A percentile compares a stretch with the other conserved stretches of the same genome.
Conservation (phyloP, 345 rosid species). For the Gossypium thurberi region DNA sequence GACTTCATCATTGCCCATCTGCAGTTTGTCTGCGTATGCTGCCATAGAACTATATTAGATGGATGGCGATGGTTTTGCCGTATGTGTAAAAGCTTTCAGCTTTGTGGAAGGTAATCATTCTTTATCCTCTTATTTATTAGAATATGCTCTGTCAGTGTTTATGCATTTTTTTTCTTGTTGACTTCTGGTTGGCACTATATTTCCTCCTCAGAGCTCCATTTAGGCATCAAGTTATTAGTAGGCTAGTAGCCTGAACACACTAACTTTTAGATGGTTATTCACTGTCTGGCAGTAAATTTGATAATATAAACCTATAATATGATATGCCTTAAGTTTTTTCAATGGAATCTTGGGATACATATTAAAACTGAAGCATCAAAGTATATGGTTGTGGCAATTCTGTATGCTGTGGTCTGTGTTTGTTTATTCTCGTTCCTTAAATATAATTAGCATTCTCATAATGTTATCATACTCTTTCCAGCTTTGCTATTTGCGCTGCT, state of each 20-base stretch:
- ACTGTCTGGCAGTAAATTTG: background rate
- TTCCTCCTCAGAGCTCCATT: background rate
- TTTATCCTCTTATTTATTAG: background rate
- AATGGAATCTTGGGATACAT: background rate
- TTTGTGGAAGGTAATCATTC: conserved; percentile 51
- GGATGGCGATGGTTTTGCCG: conserved; percentile 52
- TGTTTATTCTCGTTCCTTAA: background rate
- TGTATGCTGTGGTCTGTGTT: no score
- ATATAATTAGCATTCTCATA: no score
- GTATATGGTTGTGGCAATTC: no score
- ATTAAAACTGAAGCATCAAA: background rate
- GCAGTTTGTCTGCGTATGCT: conserved; percentile 45
- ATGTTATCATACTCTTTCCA: background rate
- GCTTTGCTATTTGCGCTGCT: background rate
- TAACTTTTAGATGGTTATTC: background rate
- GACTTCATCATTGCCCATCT: conserved; percentile 51
- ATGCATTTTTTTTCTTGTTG: background rate
- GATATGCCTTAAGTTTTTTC: background rate
- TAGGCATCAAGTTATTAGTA: background rate
- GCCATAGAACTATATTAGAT: conserved; percentile 39
- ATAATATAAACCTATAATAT: background rate
- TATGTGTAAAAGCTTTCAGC: conserved; percentile 54
- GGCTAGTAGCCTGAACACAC: background rate
- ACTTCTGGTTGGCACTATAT: background rate
- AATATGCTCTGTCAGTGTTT: background rate